A percentile compares a stretch with the other conserved stretches of the same genome.
Evolutionary conservation across 106 monocot genomes (phyloP).

Genomic region (Dendrobium huoshanense): DNA sequence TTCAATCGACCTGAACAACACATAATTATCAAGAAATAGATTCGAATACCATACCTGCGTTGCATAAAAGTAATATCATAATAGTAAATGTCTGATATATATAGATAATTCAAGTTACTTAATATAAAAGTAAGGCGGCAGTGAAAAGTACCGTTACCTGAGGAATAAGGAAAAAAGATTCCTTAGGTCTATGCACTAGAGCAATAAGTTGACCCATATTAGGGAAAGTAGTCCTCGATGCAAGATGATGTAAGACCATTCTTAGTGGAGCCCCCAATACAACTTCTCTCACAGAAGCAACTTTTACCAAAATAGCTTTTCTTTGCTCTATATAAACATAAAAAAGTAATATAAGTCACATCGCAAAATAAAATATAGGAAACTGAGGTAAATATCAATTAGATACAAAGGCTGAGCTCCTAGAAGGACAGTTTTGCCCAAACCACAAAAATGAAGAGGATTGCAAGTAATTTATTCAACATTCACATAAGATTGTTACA

Average conservation of each 20-base stretch:
- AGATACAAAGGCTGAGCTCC: not conserved
- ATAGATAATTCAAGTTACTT: not conserved
- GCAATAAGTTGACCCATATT: constrained; percentile 54
- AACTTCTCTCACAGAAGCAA: constrained; percentile 97
- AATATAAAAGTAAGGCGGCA: not conserved
- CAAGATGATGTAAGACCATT: constrained; percentile 70
- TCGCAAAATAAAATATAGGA: not conserved
- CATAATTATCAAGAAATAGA: no score
- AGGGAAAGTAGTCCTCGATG: constrained; percentile 46
- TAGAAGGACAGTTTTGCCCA: no score
- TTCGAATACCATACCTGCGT: no score
- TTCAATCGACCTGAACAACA: not conserved
- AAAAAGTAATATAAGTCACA: constrained; percentile 1
- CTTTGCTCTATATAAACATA: constrained; percentile 55
- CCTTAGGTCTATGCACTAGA: constrained; percentile 88
- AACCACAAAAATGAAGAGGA: no score
- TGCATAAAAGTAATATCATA: no score
- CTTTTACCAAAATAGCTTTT: constrained; percentile 60
- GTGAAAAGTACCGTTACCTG: constrained; percentile 41
- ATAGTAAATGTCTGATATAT: not conserved
- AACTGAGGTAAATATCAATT: not conserved
- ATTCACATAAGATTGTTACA: no score
- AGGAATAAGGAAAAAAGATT: constrained; percentile 87
- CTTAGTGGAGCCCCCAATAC: constrained; percentile 93
- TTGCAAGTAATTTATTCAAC: no score